Base-by-base conservation (phyloP, 208 protist species). In the Tritrichomonas foetus region DNA sequence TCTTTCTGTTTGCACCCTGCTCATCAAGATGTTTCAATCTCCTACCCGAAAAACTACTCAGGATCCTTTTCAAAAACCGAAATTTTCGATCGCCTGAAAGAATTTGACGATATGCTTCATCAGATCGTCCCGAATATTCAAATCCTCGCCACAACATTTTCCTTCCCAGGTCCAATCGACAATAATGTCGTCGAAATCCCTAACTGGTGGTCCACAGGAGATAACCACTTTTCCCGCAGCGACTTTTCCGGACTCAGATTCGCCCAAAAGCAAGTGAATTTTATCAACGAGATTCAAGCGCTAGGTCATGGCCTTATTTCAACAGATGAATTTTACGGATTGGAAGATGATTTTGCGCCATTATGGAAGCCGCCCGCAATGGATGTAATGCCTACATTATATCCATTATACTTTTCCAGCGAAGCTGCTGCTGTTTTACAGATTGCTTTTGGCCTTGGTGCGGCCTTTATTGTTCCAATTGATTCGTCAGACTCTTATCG, bases 341-440 rank as follows among this genome's bases (percentile, higher is more conserved):
- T 78, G 22, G 69, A 78, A 78, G 69, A 78, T 78, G 69, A 78
- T n/a, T 78, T 78, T 78, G 33, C 47, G 5, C 36, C 69, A 3
- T 36, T 78, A 16, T 78, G 69, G 69, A 78, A 78, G 36, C 69
- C 69, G 9, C 69, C 69, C 5, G 69, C 69, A 5, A 11, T 78
- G 22, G 69, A 78, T 39, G n/a, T n/a, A 47, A 78, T 78, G 69
- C 69, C 69, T 20, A 78, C 69, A 47, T 78, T 78, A 47, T 78
- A 78, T 78, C 69, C 69, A 78, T 78, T 78, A 78, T 78, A 78
- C 20, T 78, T 78, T n/a, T 49, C 33, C 16, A 78, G 69, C 69
- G 69, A 78, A 39, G 36, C 69, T 39, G 69, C 69, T 5, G 36
- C 69, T 47, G 69, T 78, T 20, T 11, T 78, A 16, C 69, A 78